These are phyloP conservation scores for Globisporangium emineosum DNA, from an alignment of 352 stramenopile genomes.

Conservation along the genomic window DNA sequence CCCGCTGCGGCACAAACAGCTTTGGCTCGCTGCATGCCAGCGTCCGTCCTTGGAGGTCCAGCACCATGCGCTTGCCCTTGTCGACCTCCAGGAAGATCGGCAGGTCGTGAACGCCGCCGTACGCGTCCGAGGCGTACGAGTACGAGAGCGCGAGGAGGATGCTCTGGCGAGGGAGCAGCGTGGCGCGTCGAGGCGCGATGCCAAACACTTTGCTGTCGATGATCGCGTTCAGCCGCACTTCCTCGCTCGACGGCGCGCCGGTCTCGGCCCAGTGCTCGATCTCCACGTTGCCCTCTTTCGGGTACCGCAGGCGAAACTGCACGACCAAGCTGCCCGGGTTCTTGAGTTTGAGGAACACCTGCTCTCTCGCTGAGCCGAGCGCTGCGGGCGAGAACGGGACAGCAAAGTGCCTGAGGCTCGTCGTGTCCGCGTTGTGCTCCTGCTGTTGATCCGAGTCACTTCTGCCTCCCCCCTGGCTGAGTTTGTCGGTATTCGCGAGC, in stretches of 20 bases:
- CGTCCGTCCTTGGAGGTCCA: slow-evolving; percentile 84
- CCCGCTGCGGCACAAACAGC: slow-evolving; percentile 55
- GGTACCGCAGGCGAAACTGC: slow-evolving; percentile 82
- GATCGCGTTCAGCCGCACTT: slow-evolving; percentile 72
- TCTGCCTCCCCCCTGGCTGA: not conserved
- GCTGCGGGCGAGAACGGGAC: slow-evolving; percentile 80
- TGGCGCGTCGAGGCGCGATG: slow-evolving; percentile 53
- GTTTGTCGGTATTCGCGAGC: slow-evolving; percentile 22
- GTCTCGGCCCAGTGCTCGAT: slow-evolving; percentile 93
- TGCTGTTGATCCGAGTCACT: no score
- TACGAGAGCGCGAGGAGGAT: slow-evolving; percentile 69
- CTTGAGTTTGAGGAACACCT: slow-evolving; percentile 73
- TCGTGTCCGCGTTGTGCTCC: slow-evolving; percentile 14
- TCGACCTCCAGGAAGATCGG: slow-evolving; percentile 84
- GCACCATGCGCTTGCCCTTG: slow-evolving; percentile 87
- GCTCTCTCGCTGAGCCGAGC: slow-evolving; percentile 45
- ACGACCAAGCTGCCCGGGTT: slow-evolving; percentile 87
- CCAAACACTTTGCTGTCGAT: slow-evolving; percentile 78
- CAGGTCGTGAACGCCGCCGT: slow-evolving; percentile 83
- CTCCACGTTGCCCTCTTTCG: slow-evolving; percentile 91
- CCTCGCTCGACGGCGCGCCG: slow-evolving; percentile 75
- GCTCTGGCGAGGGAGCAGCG: slow-evolving; percentile 54
- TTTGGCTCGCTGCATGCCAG: slow-evolving; percentile 60
- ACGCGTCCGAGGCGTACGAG: slow-evolving; percentile 62
- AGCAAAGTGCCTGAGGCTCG: slow-evolving; percentile 41